Evolutionary conservation across 768 basidiomycete genomes (phyloP), one percentile per base, ranked within the genome.

Genomic region (Russula earlei): DNA sequence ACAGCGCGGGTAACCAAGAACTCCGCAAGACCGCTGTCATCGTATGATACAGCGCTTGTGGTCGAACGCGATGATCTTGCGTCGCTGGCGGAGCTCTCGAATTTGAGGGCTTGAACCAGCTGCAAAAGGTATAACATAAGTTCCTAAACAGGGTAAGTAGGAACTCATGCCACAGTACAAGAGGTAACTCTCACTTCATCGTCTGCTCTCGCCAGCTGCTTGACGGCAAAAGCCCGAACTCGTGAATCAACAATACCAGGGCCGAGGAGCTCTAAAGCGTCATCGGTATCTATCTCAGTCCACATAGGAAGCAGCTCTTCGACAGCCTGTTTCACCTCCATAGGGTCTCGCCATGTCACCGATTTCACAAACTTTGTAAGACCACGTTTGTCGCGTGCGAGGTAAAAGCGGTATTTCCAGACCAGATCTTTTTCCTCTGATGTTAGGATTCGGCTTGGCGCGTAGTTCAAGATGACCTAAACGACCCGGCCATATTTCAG

Each of bases 321-420:
- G 15, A 98, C 94, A 0, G 96, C 96, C 67, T 98, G 96, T 67
- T 94, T 95, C 24, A 96, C 93, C 71, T 99, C 96, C 10, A 87
- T 87, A 0, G 87, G 82, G 68, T 99, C 96, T 37, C 92, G 78
- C 96, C 96, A 98, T 19, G 94, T 92, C 36, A 99, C 96, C 29
- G 91, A 92, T 69, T 91, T 97, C 51, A 99, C 77, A 71, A 99
- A 99, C 68, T 99, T 99, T 33, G 95, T 98, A 38, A 98, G 77
- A 2, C 94, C 93, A 10, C 89, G 84, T 70, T 91, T 94, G 68
- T 94, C 91, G 33, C 92, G 75, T 3, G 85, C 82, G 11, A 99
- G 83, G 62, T 96, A 98, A 72, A 97, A 99, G n/a, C 96, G 82
- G 77, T 95, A 99, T 68, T 95, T 94, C 96, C 96, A 99, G 37